Evolutionary conservation across 345 rosid species (phyloP).

Genomic region (Eucalyptus sideroxylon): DNA sequence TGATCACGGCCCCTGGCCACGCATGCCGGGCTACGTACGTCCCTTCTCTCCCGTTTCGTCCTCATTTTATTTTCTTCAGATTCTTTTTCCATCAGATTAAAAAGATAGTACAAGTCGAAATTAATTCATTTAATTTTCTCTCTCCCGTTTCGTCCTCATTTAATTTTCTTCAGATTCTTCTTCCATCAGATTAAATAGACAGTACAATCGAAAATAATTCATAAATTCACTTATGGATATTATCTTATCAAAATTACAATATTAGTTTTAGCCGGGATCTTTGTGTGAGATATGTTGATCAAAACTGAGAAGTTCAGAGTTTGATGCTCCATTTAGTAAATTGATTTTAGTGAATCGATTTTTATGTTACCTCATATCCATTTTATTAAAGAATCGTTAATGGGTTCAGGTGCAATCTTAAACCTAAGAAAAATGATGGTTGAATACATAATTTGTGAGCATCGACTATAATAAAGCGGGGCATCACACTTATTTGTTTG

Average conservation of each 20-base stretch:
- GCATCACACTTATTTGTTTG: not conserved
- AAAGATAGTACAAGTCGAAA: too few species aligned
- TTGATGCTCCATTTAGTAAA: not conserved
- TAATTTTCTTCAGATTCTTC: not conserved
- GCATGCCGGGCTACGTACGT: conserved; percentile 48
- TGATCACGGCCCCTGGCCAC: conserved; percentile 65
- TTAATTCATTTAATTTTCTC: not conserved
- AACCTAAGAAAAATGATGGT: not conserved
- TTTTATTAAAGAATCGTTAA: not conserved
- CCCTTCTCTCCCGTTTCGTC: too few species aligned
- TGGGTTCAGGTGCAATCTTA: not conserved
- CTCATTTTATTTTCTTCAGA: not conserved
- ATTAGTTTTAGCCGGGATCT: not conserved
- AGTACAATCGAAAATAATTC: not conserved
- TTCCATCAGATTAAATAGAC: not conserved
- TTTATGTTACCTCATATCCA: not conserved
- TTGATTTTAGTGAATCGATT: not conserved
- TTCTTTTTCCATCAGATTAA: not conserved
- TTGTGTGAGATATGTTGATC: not conserved
- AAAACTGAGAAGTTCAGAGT: not conserved
- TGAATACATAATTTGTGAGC: not conserved
- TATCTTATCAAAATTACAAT: not conserved
- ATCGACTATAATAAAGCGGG: not conserved
- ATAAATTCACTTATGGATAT: not conserved
- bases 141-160: too few species aligned